Conservation (phyloP, 257 asterid species). For the Nemophila menziesii region DNA sequence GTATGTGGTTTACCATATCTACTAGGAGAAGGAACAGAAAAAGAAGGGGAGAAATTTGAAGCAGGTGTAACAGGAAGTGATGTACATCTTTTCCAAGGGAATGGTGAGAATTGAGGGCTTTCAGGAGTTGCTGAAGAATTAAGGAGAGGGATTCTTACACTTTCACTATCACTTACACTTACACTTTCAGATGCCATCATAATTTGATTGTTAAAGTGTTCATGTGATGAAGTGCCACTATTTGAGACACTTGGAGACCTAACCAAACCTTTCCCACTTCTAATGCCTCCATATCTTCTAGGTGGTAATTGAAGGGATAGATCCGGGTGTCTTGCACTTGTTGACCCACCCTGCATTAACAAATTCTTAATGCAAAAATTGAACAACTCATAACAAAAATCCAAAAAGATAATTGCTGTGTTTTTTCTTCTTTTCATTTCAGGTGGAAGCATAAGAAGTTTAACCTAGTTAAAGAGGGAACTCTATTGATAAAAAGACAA, state of each 20-base stretch:
- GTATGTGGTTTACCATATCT: slow-evolving; percentile 40
- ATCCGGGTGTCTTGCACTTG: slow-evolving; percentile 27
- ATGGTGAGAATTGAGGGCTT: slow-evolving; percentile 32
- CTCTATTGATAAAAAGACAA: not conserved
- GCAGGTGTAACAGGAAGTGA: slow-evolving; percentile 81
- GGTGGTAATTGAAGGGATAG: slow-evolving; percentile 74
- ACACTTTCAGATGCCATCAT: slow-evolving; percentile 29
- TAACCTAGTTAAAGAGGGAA: too few relatives aligned
- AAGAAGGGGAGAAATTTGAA: slow-evolving; percentile 41
- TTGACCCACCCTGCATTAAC: slow-evolving; percentile 21
- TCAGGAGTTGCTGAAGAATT: slow-evolving; percentile 34
- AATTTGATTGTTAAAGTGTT: slow-evolving; percentile 50
- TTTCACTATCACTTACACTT: slow-evolving; percentile 63
- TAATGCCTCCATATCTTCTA: slow-evolving; percentile 30
- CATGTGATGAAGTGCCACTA: slow-evolving; percentile 33
- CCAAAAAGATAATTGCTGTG: not conserved
- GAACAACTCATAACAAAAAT: not conserved
- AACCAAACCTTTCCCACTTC: slow-evolving; percentile 27
- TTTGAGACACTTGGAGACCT: slow-evolving; percentile 23
- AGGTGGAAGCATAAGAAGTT: not conserved
- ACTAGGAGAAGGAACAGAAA: slow-evolving; percentile 37
- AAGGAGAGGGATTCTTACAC: slow-evolving; percentile 66
- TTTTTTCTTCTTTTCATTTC: not conserved
- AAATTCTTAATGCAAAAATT: not conserved
- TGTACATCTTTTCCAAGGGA: slow-evolving; percentile 47